phyloP scores from a whole-genome alignment of 192 early-diverging fungal genomes.

The Funneliformis geosporum region DNA sequence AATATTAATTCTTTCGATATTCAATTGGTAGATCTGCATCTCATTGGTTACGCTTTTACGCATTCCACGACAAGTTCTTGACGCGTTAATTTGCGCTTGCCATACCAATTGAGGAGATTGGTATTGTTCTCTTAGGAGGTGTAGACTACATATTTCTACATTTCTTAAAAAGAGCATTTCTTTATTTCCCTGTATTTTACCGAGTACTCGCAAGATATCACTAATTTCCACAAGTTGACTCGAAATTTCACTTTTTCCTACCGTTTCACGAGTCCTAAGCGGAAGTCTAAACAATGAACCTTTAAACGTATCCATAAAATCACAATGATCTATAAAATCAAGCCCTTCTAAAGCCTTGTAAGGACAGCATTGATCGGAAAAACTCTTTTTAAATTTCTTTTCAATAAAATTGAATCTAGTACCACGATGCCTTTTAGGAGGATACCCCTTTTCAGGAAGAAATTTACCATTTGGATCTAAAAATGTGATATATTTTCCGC shows the following conservation, averaged over 20 bases:
- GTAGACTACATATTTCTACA: not conserved
- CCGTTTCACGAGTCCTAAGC: not conserved
- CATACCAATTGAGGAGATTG: not conserved
- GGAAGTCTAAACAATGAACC: not conserved
- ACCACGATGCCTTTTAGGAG: not conserved
- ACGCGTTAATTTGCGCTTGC: not conserved
- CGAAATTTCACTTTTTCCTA: not conserved
- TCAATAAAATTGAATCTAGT: not conserved
- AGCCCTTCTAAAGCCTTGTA: not conserved
- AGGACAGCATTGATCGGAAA: not conserved
- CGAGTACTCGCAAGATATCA: not conserved
- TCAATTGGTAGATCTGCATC: not conserved
- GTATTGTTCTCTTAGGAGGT: not conserved
- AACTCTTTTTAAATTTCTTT: not conserved
- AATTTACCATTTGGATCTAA: conserved; percentile 35
- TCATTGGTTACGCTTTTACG: not conserved
- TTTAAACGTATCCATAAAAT: not conserved
- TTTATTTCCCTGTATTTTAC: not conserved
- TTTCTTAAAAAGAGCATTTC: not conserved
- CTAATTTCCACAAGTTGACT: not conserved
- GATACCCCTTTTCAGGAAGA: not conserved
- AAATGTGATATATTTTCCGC: conserved; percentile 33
- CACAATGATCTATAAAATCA: not conserved
- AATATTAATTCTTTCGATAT: not conserved
- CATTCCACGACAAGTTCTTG: not conserved